Percentiles rank a stretch among this genome's conserved stretches.
These are phyloP conservation scores for Batkoa obscura DNA, from an alignment of 371 early-diverging fungal species.

Conservation along the genomic window DNA sequence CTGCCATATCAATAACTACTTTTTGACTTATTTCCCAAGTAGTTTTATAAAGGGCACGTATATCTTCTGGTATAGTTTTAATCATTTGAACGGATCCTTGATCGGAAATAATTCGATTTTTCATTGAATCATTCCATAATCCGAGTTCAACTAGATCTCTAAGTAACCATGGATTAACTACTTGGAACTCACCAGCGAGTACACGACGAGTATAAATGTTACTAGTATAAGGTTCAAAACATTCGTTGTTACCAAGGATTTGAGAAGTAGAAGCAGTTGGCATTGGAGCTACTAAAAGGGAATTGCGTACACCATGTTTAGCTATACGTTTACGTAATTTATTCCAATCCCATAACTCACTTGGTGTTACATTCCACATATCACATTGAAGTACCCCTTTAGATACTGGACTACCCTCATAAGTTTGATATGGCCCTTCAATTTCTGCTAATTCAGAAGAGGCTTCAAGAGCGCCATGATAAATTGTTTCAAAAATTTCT, in stretches of 20 bases:
- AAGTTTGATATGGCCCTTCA: conserved; percentile 78
- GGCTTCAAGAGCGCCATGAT: conserved; percentile 91
- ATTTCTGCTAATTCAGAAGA: conserved; percentile 80
- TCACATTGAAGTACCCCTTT: conserved; percentile 95
- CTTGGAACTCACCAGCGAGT: conserved; percentile 98
- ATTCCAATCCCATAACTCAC: conserved; percentile 83
- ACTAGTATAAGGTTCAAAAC: conserved; percentile 97
- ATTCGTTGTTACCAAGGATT: conserved; percentile 97
- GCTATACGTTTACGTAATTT: conserved; percentile 61
- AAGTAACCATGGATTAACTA: conserved; percentile 93
- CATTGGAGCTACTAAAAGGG: conserved; percentile 96
- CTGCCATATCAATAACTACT: conserved; percentile 64
- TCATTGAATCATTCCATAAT: conserved; percentile 91
- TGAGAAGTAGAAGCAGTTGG: conserved; percentile 99
- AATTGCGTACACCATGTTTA: conserved; percentile 88
- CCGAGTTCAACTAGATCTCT: conserved; percentile 83
- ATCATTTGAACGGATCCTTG: conserved; percentile 84
- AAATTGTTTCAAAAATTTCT: conserved; percentile 95
- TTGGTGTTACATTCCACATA: conserved; percentile 74
- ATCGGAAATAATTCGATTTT: conserved; percentile 92
- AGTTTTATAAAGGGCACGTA: conserved; percentile 94
- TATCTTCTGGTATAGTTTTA: conserved; percentile 66
- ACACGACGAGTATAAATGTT: conserved; percentile 98
- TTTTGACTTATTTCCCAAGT: conserved; percentile 96
- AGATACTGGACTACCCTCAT: conserved; percentile 76